Conservation (phyloP, 805 yeast genomes). For the Candida cerambycidarum region DNA sequence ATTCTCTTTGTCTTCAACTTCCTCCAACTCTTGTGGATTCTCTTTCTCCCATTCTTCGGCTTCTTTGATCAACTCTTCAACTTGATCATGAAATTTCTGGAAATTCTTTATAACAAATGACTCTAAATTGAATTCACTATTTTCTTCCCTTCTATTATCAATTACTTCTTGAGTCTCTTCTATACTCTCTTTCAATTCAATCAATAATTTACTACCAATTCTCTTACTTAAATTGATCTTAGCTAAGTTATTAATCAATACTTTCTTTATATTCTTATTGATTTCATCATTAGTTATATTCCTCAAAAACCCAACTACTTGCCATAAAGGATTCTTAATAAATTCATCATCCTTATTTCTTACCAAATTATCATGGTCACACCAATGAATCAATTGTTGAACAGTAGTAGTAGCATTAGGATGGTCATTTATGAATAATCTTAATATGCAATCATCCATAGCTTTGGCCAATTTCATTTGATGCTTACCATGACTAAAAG, state of each 20-base stretch:
- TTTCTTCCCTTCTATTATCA: slow-evolving; percentile 18
- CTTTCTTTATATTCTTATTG: slow-evolving; percentile 51
- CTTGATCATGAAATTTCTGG: slow-evolving; percentile 28
- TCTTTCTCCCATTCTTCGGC: slow-evolving; percentile 20
- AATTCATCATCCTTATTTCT: slow-evolving; percentile 43
- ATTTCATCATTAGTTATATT: slow-evolving; percentile 47
- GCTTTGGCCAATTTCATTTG: slow-evolving; percentile 65
- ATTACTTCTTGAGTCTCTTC: slow-evolving; percentile 32
- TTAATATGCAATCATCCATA: slow-evolving; percentile 62
- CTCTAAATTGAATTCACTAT: slow-evolving; percentile 35
- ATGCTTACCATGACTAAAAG: slow-evolving; percentile 71
- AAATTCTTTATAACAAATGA: slow-evolving; percentile 28
- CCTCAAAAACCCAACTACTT: slow-evolving; percentile 54
- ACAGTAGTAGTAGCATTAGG: slow-evolving; percentile 30
- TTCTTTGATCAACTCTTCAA: slow-evolving; percentile 23
- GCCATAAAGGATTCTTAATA: slow-evolving; percentile 54
- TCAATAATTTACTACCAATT: slow-evolving; percentile 28
- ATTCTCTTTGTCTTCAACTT: neutral
- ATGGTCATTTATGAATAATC: slow-evolving; percentile 46
- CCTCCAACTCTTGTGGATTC: slow-evolving; percentile 3
- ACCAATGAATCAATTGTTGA: slow-evolving; percentile 79
- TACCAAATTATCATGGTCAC: slow-evolving; percentile 72
- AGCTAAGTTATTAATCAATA: slow-evolving; percentile 50
- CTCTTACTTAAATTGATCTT: slow-evolving; percentile 40
- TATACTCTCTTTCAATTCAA: slow-evolving; percentile 33